Evolutionary conservation across 805 yeast species (phyloP).

Genomic region (Metschnikowia santaceciliae): DNA sequence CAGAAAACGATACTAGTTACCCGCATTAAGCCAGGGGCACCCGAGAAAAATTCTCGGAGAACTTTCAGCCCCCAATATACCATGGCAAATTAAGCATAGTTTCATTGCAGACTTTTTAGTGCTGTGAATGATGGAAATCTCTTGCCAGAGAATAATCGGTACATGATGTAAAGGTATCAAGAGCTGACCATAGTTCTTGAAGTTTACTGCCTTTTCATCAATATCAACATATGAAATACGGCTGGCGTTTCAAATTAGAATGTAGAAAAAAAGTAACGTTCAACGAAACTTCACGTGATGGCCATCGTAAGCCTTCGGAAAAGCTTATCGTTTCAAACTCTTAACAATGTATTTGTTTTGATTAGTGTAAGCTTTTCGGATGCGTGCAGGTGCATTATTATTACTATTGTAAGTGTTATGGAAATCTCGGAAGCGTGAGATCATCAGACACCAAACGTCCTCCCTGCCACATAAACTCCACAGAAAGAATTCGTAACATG

Average conservation of each 20-base stretch:
- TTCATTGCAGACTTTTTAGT: constrained; percentile 35
- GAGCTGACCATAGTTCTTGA: constrained; percentile 10
- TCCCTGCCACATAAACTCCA: neutral
- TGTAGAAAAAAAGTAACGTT: neutral
- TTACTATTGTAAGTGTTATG: neutral
- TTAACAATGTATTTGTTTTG: neutral
- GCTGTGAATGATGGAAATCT: constrained; percentile 43
- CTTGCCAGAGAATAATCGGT: constrained; percentile 36
- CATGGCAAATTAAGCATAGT: constrained; percentile 46
- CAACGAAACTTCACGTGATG: neutral
- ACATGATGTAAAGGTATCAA: constrained; percentile 26
- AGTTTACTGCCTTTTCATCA: constrained; percentile 15
- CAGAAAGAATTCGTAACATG: neutral
- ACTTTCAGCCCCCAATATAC: neutral
- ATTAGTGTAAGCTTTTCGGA: neutral
- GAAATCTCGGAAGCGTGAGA: neutral
- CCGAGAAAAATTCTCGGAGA: neutral
- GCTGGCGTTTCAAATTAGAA: neutral
- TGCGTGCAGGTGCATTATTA: constrained; percentile 2
- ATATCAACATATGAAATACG: neutral
- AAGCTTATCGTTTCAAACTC: neutral
- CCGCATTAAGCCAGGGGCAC: constrained; percentile 7
- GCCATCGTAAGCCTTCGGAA: neutral
- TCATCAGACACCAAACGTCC: neutral
- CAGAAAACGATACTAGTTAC: constrained; percentile 5